Evolutionary conservation across 2,329 filamentous ascomycete genomes (phyloP).

Genomic region (Stachybotrys echinatus): DNA sequence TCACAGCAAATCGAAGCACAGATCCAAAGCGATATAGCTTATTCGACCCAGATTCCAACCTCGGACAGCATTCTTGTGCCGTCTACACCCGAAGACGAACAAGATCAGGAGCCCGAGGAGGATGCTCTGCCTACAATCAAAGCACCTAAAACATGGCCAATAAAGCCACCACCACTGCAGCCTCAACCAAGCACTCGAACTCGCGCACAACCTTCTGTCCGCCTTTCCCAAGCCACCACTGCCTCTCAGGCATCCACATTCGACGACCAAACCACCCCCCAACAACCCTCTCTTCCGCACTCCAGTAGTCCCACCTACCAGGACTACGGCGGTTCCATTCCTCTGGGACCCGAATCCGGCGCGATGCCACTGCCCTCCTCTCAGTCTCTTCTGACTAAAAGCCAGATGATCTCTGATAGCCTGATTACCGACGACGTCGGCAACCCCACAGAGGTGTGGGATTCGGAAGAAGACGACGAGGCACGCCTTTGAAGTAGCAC

Average conservation of each 20-base stretch:
- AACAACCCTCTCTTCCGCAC: slow-evolving; percentile 10
- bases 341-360: slow-evolving; percentile 4
- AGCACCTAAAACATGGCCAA: no score
- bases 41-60: slow-evolving; percentile 28
- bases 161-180: slow-evolving; percentile 6
- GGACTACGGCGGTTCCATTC: slow-evolving; percentile 14
- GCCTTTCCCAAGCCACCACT: slow-evolving; percentile 30
- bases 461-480: slow-evolving; percentile 26
- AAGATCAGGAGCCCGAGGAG: slow-evolving; percentile 4
- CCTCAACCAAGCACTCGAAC: slow-evolving; percentile 8
- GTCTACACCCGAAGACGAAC: slow-evolving; percentile 21
- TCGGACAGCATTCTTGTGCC: slow-evolving; percentile 26
- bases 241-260: slow-evolving; percentile 28
- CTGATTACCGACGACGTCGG: slow-evolving; percentile 30
- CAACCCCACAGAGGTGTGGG: slow-evolving; percentile 27
- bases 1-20: slow-evolving; percentile 50
- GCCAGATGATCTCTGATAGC: slow-evolving; percentile 48
- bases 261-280: slow-evolving; percentile 11
- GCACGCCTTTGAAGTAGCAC: slow-evolving; percentile 10
- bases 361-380: slow-evolving; percentile 21
- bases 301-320: slow-evolving; percentile 20
- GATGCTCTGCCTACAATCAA: no score
- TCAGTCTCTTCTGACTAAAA: slow-evolving; percentile 41
- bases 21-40: slow-evolving; percentile 38
- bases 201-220: slow-evolving; percentile 11